Base-by-base conservation (phyloP, 2,329 filamentous ascomycete genomes). In the Pseudocercospora macadamiae region DNA sequence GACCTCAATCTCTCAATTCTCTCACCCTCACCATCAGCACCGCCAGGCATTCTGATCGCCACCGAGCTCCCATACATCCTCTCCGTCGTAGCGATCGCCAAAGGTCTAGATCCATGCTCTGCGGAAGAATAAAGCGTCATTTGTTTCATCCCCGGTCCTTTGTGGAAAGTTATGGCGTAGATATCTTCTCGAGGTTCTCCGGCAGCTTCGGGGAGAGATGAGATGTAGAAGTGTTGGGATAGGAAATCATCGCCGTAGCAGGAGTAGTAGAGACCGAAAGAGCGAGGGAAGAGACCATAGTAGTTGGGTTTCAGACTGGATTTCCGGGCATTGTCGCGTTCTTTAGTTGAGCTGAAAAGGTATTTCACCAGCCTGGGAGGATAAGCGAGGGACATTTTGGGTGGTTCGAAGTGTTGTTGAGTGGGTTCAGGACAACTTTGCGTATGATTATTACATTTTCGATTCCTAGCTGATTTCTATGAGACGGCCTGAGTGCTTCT, bases 301-400 rank as follows among this genome's bases (percentile, higher is more conserved):
- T 39, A 53, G 19, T 19, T 19, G 1, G 49, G 37, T 25, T 53
- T 25, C 19, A 53, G 18, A 1, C 2, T 26, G 1, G 49, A 37
- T 8, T 21, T 52, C 34, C 39, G 23, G 5, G 49, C 49, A 18
- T 30, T 18, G 39, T 53, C 25, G 49, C 49, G 32, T 18, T 53
- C 49, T 18, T 53, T 53, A 2, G 49, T 28, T 12, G 32, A 53
- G 32, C 37, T 39, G 32, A 53, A 42, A 30, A 53, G 4, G 21
- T 53, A 53, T 39, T 39, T 37, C 3, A 53, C 19, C 25, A 53
- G 26, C 34, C 49, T 53, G 2, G 49, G 49, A 36, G 49, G 49
- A 26, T 53, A 53, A 39, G 49, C 49, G n/a, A 53, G 26, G 10
- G 49, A 53, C 49, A 39, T 53, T n/a, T n/a, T n/a, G n/a, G n/a